Percentiles rank a stretch among this genome's conserved stretches.
These are phyloP conservation scores for Amanita muscaria DNA, from an alignment of 768 basidiomycete species.

Conservation along the genomic window DNA sequence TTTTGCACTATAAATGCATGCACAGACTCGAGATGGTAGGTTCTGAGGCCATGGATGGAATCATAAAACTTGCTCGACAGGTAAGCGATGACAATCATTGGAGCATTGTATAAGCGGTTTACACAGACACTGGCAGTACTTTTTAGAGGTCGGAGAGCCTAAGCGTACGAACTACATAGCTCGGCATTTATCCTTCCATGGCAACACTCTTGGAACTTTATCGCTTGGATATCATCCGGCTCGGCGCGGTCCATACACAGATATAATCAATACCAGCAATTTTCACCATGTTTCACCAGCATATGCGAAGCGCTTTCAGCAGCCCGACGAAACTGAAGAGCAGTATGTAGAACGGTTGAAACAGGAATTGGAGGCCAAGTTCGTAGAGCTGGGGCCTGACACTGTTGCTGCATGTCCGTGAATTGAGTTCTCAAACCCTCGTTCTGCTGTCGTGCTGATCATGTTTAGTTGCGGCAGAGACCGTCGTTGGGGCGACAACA, in stretches of 20 bases:
- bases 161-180: conserved; percentile 74
- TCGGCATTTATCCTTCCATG: conserved; percentile 74
- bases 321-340: conserved; percentile 59
- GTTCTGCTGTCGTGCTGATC: neutral
- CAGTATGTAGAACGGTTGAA: conserved; percentile 72
- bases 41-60: conserved; percentile 84
- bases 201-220: conserved; percentile 69
- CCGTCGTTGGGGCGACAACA: conserved; percentile 80
- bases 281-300: conserved; percentile 89
- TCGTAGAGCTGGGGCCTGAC: conserved; percentile 71
- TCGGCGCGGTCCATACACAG: conserved; percentile 61
- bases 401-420: conserved; percentile 70
- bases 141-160: conserved; percentile 56
- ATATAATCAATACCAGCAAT: conserved; percentile 50
- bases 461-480: conserved; percentile 65
- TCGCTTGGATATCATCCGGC: conserved; percentile 58
- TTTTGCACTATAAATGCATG: too few species aligned
- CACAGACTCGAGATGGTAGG: too few species aligned
- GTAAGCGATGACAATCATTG: conserved; percentile 24
- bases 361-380: conserved; percentile 80
- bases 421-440: conserved; percentile 6
- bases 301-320: conserved; percentile 73
- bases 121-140: conserved; percentile 40
- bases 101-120: conserved; percentile 1
- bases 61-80: conserved; percentile 76